Percentiles rank a stretch among this genome's conserved stretches.
These are phyloP conservation scores for Sinapis alba DNA, from an alignment of 441 rosid species.

Conservation along the genomic window DNA sequence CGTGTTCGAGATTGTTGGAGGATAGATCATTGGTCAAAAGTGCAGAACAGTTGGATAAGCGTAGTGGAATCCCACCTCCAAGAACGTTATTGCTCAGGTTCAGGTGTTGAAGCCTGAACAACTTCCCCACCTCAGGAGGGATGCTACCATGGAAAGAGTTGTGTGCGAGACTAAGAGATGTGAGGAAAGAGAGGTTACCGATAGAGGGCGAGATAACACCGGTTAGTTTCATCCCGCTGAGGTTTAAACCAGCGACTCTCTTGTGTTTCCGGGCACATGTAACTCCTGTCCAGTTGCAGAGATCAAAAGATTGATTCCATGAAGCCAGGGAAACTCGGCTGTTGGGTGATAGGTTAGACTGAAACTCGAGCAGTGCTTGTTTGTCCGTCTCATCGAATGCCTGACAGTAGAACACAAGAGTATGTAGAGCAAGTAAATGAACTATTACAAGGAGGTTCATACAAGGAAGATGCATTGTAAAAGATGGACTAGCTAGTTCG, in stretches of 20 bases:
- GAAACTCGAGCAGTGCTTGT: not conserved
- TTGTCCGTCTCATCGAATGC: not conserved
- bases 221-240: not conserved
- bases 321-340: not conserved
- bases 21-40: not conserved
- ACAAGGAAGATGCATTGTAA: not conserved
- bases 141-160: not conserved
- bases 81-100: not conserved
- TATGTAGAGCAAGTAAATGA: not conserved
- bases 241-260: not conserved
- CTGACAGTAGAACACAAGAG: not conserved
- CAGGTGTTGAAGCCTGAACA: not conserved
- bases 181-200: not conserved
- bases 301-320: not conserved
- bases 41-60: not conserved
- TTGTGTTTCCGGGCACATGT: slow-evolving; percentile 1
- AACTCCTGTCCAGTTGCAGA: not conserved
- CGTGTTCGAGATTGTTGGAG: not conserved
- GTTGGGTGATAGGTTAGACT: not conserved
- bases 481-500: not conserved
- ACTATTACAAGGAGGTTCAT: too few relatives aligned
- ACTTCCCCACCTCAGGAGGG: not conserved
- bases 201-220: slow-evolving; percentile 1
- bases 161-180: not conserved
- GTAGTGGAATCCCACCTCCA: not conserved